Evolutionary conservation across 2,329 filamentous ascomycete species (phyloP).

Genomic region (Rutstroemia sp.): DNA sequence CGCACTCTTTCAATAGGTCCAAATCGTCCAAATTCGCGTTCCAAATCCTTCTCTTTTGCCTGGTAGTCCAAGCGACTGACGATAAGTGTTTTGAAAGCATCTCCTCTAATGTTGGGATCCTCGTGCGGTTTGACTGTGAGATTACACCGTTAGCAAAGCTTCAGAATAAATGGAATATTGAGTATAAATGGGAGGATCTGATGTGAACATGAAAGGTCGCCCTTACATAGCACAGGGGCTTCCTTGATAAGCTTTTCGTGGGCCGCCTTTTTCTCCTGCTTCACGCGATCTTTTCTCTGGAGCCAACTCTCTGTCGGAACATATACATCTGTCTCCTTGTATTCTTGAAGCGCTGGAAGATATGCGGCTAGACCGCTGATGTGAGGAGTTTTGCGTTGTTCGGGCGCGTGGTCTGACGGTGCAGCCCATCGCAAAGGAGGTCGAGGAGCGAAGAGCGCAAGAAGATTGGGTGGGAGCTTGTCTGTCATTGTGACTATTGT

Average conservation of each 20-base stretch:
- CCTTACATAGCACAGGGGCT: conserved; percentile 27
- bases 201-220: conserved; percentile 22
- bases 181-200: conserved; percentile 11
- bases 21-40: conserved; percentile 88
- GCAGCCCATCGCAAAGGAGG: conserved; percentile 86
- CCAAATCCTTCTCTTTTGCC: conserved; percentile 79
- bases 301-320: conserved; percentile 88
- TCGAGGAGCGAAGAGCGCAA: conserved; percentile 91
- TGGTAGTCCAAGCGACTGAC: conserved; percentile 87
- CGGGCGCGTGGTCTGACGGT: conserved; percentile 73
- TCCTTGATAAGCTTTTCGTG: conserved; percentile 44
- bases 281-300: conserved; percentile 76
- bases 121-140: conserved; percentile 67
- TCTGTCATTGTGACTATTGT: conserved; percentile 67
- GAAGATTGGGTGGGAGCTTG: conserved; percentile 85
- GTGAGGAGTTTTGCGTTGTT: conserved; percentile 68
- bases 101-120: conserved; percentile 83
- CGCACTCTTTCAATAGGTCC: conserved; percentile 87
- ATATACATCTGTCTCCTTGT: conserved; percentile 71
- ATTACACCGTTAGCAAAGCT: conserved; percentile 16
- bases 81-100: conserved; percentile 92
- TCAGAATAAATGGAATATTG: not conserved
- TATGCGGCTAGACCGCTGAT: conserved; percentile 70
- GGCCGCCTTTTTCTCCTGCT: conserved; percentile 67
- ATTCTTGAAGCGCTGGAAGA: conserved; percentile 65